Percentiles rank a stretch among this genome's conserved stretches.
Evolutionary conservation across 768 basidiomycete species (phyloP).

Genomic region (Lactarius psammicola): DNA sequence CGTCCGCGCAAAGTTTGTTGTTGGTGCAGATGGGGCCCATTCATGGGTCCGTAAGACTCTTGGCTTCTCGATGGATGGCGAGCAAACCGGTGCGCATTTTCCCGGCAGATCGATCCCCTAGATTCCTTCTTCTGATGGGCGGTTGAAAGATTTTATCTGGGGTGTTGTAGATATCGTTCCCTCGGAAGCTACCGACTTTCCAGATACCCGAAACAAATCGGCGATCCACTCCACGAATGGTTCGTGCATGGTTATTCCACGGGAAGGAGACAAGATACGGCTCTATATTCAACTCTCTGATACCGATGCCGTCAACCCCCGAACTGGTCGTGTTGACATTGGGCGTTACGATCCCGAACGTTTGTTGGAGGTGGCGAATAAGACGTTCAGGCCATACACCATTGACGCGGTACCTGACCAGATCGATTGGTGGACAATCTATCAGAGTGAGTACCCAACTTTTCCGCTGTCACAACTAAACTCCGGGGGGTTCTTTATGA

Average conservation of each 20-base stretch:
- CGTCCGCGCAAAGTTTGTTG: conserved; percentile 68
- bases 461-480: neutral
- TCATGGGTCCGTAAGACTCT: conserved; percentile 77
- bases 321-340: conserved; percentile 45
- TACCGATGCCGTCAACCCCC: conserved; percentile 37
- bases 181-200: conserved; percentile 46
- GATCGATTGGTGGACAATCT: conserved; percentile 51
- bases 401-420: conserved; percentile 35
- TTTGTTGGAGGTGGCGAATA: conserved; percentile 45
- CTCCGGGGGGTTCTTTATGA: neutral
- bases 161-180: conserved; percentile 67
- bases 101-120: neutral
- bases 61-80: conserved; percentile 71
- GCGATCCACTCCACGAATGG: conserved; percentile 52
- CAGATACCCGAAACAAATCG: conserved; percentile 49
- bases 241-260: conserved; percentile 52
- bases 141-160: conserved; percentile 65
- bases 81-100: conserved; percentile 47
- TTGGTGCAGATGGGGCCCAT: conserved; percentile 80
- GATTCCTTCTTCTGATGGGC: neutral
- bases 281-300: conserved; percentile 53
- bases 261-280: conserved; percentile 47
- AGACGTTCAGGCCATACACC: conserved; percentile 43
- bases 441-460: conserved; percentile 40
- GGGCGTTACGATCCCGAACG: conserved; percentile 39